Percentiles rank a stretch among this genome's conserved stretches.
phyloP scores from a whole-genome alignment of 805 yeast genomes.

The Hanseniaspora lachancei region DNA sequence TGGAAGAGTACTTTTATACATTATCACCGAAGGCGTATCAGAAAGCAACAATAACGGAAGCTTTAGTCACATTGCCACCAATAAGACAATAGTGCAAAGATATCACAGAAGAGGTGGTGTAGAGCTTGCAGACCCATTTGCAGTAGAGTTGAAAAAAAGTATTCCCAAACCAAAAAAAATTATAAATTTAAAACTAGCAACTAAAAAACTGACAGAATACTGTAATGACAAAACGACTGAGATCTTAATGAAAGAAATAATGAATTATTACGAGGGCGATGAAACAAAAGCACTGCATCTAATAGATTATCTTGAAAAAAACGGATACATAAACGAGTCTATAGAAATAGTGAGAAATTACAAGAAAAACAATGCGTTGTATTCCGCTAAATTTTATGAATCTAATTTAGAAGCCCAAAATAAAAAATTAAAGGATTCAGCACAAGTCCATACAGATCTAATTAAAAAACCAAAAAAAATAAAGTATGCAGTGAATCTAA shows the following conservation, averaged over 20 bases:
- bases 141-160: not conserved
- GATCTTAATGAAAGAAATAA: not conserved
- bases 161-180: not conserved
- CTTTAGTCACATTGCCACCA: too few species aligned
- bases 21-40: not conserved
- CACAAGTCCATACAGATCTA: not conserved
- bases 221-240: not conserved
- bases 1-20: not conserved
- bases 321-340: constrained; percentile 11
- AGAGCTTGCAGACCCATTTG: not conserved
- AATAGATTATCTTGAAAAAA: not conserved
- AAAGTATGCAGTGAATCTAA: not conserved
- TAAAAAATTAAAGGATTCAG: not conserved
- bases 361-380: constrained; percentile 23
- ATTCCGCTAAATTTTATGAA: constrained; percentile 18
- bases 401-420: not conserved
- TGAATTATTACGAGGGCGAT: constrained; percentile 7
- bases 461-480: not conserved
- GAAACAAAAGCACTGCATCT: not conserved
- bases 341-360: constrained; percentile 27
- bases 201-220: not conserved
- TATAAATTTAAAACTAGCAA: not conserved
- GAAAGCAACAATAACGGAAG: not conserved
- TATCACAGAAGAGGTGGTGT: not conserved
- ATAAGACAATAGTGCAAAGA: not conserved